Conservation (phyloP, 176 grass and related monocot species). For the Raddia guianensis region DNA sequence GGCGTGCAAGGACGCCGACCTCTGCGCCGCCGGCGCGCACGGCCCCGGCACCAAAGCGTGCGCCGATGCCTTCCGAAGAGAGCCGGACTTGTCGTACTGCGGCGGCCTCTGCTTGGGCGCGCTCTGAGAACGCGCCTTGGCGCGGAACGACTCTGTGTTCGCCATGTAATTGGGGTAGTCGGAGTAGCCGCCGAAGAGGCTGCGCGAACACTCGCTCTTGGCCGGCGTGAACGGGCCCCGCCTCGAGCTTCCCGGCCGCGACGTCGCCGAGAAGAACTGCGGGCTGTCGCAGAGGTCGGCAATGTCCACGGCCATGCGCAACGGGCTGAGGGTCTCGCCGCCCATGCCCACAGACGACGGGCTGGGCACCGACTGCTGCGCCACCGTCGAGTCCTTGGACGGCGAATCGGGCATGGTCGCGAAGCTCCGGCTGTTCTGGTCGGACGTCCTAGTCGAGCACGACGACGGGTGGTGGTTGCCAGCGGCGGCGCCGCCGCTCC, state of each 20-base stretch:
- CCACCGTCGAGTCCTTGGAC: slow-evolving; percentile 65
- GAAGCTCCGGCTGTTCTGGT: slow-evolving; percentile 71
- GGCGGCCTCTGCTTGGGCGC: slow-evolving; percentile 78
- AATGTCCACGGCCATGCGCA: slow-evolving; percentile 45
- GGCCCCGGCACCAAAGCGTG: slow-evolving; percentile 31
- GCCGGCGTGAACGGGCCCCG: slow-evolving; percentile 65
- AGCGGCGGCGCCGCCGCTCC: not conserved
- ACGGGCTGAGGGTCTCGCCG: slow-evolving; percentile 56
- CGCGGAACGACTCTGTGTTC: slow-evolving; percentile 87
- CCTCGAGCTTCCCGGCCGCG: slow-evolving; percentile 62
- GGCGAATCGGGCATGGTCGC: slow-evolving; percentile 66
- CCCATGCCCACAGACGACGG: slow-evolving; percentile 65
- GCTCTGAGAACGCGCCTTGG: slow-evolving; percentile 87
- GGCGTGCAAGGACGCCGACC: slow-evolving; percentile 55
- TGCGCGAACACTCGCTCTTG: slow-evolving; percentile 77
- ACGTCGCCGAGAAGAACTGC: slow-evolving; percentile 77
- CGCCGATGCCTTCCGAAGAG: slow-evolving; percentile 48
- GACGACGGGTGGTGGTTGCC: slow-evolving; percentile 52
- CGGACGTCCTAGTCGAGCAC: slow-evolving; percentile 58
- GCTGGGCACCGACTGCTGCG: slow-evolving; percentile 72
- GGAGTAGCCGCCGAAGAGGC: slow-evolving; percentile 75
- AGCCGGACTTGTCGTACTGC: slow-evolving; percentile 61
- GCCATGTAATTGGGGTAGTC: slow-evolving; percentile 97
- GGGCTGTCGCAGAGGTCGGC: slow-evolving; percentile 75
- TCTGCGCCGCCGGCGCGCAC: slow-evolving; percentile 33